These are phyloP conservation scores for Fagus crenata DNA, from an alignment of 306 rosid species.

Conservation along the genomic window DNA sequence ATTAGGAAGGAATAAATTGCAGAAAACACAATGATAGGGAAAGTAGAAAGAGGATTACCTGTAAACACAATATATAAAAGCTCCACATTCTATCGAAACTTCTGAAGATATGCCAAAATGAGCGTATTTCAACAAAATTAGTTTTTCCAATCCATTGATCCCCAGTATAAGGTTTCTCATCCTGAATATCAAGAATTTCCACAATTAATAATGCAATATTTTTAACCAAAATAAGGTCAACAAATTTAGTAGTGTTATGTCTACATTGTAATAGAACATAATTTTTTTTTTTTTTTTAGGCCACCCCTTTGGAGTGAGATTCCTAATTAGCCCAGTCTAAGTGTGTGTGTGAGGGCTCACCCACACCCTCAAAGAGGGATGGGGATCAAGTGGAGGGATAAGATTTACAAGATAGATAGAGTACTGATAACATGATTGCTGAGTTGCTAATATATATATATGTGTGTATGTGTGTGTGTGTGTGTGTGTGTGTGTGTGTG, in stretches of 20 bases:
- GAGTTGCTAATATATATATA: background rate
- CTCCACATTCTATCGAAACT: conserved; percentile 98
- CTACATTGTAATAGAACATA: background rate
- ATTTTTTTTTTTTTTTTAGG: no score
- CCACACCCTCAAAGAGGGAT: no score
- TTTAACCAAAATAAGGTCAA: conserved; percentile 5
- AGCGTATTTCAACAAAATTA: conserved; percentile 89
- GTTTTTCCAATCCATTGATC: conserved; percentile 74
- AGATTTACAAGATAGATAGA: background rate
- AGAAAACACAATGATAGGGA: conserved; percentile 16
- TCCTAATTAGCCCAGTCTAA: no score
- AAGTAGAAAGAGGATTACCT: conserved; percentile 51
- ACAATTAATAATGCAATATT: conserved; percentile 8
- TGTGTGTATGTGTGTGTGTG: background rate
- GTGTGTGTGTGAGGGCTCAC: no score
- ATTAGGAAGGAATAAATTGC: conserved; percentile 24
- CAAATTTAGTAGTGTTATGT: conserved; percentile 2
- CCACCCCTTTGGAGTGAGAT: no score
- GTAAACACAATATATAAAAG: conserved; percentile 80
- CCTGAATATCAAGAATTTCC: conserved; percentile 46
- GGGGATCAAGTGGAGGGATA: no score
- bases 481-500: no score
- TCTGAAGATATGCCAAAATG: conserved; percentile 90
- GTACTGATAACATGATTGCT: background rate
- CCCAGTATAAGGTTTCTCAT: conserved; percentile 27